Conservation (phyloP, 2,329 filamentous ascomycete genomes). For the Ceratocystis cubensis region DNA sequence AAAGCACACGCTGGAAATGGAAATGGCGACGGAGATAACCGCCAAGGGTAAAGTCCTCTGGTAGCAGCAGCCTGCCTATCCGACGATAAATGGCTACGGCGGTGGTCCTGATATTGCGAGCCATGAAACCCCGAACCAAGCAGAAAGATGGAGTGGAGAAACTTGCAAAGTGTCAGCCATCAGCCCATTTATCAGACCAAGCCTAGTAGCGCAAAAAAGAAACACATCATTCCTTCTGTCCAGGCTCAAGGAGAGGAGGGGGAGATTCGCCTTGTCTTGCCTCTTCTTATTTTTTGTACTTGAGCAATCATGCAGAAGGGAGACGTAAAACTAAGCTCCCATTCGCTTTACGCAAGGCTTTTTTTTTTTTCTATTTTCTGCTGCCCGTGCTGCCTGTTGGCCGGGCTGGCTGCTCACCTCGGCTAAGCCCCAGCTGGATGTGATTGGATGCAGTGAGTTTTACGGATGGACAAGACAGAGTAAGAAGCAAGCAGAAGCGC, state of each 20-base stretch:
- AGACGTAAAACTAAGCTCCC: background rate
- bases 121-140: background rate
- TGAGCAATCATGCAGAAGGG: background rate
- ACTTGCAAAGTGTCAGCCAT: background rate
- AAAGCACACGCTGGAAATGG: too few species aligned
- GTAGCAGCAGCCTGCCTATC: too few species aligned
- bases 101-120: background rate
- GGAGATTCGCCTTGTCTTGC: background rate
- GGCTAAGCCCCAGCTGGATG: background rate
- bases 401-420: background rate
- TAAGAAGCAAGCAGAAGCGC: background rate
- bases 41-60: too few species aligned
- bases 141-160: background rate
- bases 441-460: background rate
- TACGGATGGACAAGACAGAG: background rate
- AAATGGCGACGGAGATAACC: too few species aligned
- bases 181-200: background rate
- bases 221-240: background rate
- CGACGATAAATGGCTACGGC: too few species aligned
- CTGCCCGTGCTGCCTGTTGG: background rate
- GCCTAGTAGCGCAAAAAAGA: background rate
- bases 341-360: background rate
- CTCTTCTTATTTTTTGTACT: background rate
- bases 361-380: background rate
- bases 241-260: too few species aligned